Conservation (phyloP, 257 asterid genomes). For the Linderniella brevidens region DNA sequence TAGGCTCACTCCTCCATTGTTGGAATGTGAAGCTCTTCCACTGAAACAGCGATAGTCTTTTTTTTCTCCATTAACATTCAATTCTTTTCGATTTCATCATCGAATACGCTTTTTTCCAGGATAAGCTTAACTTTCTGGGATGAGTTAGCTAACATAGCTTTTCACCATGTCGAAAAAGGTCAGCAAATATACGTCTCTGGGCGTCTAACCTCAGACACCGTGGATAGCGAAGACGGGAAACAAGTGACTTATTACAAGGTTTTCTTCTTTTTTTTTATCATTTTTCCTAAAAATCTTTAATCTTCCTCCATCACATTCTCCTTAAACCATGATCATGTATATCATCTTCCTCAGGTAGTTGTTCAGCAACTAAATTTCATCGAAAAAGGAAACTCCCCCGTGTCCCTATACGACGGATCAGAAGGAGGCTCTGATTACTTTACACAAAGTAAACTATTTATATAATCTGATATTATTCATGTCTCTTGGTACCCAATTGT, state of each 20-base stretch:
- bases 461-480: background rate
- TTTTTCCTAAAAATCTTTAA: constrained; percentile 2
- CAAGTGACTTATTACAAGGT: constrained; percentile 88
- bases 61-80: too few relatives aligned
- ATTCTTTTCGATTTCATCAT: too few relatives aligned
- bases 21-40: too few relatives aligned
- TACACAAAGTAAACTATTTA: constrained; percentile 18
- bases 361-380: constrained; percentile 78
- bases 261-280: constrained; percentile 5
- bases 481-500: background rate
- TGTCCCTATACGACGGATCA: constrained; percentile 42
- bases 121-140: constrained; percentile 78
- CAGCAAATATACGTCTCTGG: constrained; percentile 72
- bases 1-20: too few relatives aligned
- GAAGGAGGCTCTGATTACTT: constrained; percentile 28
- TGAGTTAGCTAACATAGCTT: constrained; percentile 65
- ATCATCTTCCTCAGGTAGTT: constrained; percentile 44
- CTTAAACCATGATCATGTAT: constrained; percentile 6
- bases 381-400: constrained; percentile 35
- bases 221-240: constrained; percentile 73
- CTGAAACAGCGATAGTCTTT: too few relatives aligned
- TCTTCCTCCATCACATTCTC: background rate
- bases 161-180: constrained; percentile 77
- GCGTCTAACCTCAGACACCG: constrained; percentile 68
- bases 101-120: constrained; percentile 23